These are phyloP conservation scores for Escallonia herrerae DNA, from an alignment of 129 eudicot species.

Conservation along the genomic window DNA sequence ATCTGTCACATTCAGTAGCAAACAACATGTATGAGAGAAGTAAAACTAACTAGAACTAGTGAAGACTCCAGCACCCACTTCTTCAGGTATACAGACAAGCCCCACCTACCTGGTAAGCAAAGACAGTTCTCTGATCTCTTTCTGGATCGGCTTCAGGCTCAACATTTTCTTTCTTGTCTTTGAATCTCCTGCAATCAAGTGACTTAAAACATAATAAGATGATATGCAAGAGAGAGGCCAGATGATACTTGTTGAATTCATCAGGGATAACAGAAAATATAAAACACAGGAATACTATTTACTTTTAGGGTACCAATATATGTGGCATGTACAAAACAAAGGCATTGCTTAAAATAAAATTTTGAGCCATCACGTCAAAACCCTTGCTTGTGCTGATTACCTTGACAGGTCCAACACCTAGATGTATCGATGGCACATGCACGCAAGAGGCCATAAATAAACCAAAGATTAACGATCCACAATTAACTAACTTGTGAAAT, in stretches of 20 bases:
- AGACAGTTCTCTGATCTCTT: constrained; percentile 97
- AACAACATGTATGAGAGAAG: background rate
- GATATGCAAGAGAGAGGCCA: background rate
- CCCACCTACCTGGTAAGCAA: constrained; percentile 78
- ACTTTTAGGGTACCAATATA: too few relatives aligned
- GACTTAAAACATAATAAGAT: constrained; percentile 33
- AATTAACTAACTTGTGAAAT: too few relatives aligned
- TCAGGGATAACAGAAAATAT: too few relatives aligned
- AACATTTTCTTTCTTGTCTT: constrained; percentile 69
- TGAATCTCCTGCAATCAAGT: constrained; percentile 67
- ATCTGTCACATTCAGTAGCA: constrained; percentile 40
- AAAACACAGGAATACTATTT: too few relatives aligned
- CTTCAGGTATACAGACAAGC: background rate
- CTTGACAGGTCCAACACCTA: too few relatives aligned
- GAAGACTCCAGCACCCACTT: background rate
- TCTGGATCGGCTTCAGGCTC: constrained; percentile 99
- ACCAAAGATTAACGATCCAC: too few relatives aligned
- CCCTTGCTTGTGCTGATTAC: background rate
- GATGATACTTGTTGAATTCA: too few relatives aligned
- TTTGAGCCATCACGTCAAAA: background rate
- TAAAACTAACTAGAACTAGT: background rate
- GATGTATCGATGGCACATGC: too few relatives aligned
- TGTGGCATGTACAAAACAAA: background rate
- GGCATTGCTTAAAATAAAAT: background rate
- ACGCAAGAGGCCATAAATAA: too few relatives aligned